A percentile compares a stretch with the other conserved stretches of the same genome.
phyloP scores from a whole-genome alignment of 352 stramenopile species.

The Phytophthora lateralis region DNA sequence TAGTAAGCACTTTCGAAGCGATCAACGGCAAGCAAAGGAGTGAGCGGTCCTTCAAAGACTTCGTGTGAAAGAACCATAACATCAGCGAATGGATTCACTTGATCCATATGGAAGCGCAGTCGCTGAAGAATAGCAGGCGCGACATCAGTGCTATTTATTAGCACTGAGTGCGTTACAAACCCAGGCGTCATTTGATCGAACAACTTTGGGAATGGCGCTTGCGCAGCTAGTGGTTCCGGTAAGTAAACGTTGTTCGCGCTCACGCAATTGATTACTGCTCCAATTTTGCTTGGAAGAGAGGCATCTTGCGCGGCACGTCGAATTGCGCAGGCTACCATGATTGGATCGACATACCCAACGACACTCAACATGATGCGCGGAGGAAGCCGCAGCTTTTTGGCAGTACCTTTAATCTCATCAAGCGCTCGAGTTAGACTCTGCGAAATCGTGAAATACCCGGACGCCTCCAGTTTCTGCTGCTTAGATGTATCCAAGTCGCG shows the following conservation, averaged over 20 bases:
- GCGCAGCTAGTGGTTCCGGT: conserved; percentile 40
- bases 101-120: conserved; percentile 70
- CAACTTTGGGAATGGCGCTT: conserved; percentile 60
- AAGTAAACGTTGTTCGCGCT: conserved; percentile 61
- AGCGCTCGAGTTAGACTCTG: conserved; percentile 26
- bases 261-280: conserved; percentile 55
- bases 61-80: conserved; percentile 66
- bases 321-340: conserved; percentile 53
- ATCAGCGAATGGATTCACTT: conserved; percentile 74
- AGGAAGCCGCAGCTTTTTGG: conserved; percentile 27
- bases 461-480: conserved; percentile 38
- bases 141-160: conserved; percentile 64
- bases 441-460: conserved; percentile 27
- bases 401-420: conserved; percentile 19
- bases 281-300: conserved; percentile 44
- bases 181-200: conserved; percentile 72
- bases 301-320: conserved; percentile 23
- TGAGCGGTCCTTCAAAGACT: conserved; percentile 68
- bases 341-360: conserved; percentile 60
- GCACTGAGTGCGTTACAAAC: conserved; percentile 67
- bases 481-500: conserved; percentile 26
- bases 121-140: conserved; percentile 41
- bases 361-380: conserved; percentile 60
- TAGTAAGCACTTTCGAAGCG: conserved; percentile 69
- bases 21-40: conserved; percentile 56